Evolutionary conservation across 2,329 filamentous ascomycete species (phyloP).

Genomic region (Cercospora citrullina): DNA sequence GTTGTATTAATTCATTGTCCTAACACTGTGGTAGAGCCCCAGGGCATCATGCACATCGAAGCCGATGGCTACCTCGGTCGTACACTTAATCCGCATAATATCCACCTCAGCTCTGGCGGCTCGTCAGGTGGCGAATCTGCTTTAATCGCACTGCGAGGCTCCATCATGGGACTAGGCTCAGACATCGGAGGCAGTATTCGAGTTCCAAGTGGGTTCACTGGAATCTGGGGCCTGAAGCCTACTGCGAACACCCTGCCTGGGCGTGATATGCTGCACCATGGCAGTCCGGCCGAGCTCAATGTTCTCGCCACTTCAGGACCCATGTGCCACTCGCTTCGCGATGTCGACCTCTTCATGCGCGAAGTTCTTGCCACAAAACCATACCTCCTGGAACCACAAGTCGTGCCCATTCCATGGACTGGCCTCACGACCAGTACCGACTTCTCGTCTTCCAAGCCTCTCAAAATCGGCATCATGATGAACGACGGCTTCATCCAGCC

Average conservation of each 20-base stretch:
- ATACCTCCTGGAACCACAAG: background rate
- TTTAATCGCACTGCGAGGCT: slow-evolving; percentile 59
- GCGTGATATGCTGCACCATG: background rate
- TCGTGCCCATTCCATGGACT: slow-evolving; percentile 7
- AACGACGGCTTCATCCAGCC: background rate
- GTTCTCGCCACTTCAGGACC: background rate
- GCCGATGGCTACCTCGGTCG: slow-evolving; percentile 41
- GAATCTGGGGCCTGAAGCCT: slow-evolving; percentile 35
- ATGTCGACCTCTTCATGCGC: slow-evolving; percentile 5
- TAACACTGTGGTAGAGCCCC: slow-evolving; percentile 43
- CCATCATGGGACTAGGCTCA: slow-evolving; percentile 61
- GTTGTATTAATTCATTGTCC: background rate
- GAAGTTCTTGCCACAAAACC: background rate
- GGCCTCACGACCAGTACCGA: background rate
- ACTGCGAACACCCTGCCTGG: slow-evolving; percentile 37
- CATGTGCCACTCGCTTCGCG: background rate
- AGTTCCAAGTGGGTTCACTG: slow-evolving; percentile 78
- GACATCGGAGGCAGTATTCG: slow-evolving; percentile 65
- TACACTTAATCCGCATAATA: slow-evolving; percentile 63
- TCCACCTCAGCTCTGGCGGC: slow-evolving; percentile 61
- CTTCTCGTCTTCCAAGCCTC: background rate
- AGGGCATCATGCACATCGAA: slow-evolving; percentile 42
- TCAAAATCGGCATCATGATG: slow-evolving; percentile 8
- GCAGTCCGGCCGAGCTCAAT: background rate
- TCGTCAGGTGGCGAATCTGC: slow-evolving; percentile 66